Evolutionary conservation across 352 stramenopile species (phyloP).

Genomic region (Phytophthora multivora): DNA sequence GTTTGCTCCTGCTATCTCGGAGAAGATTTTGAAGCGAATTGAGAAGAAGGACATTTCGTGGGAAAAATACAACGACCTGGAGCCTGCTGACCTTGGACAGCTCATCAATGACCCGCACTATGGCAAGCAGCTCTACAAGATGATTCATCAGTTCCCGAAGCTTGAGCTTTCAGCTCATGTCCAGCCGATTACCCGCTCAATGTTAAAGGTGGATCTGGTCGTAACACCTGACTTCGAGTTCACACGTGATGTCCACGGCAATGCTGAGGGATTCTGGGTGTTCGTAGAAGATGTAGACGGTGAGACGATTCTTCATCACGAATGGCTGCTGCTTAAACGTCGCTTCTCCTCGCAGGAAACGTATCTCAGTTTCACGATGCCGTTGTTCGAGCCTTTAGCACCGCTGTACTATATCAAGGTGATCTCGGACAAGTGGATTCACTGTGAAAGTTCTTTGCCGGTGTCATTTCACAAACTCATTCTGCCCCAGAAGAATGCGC

Average conservation of each 20-base stretch:
- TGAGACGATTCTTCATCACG: slow-evolving; percentile 98
- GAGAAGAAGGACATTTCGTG: slow-evolving; percentile 99
- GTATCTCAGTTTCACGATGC: slow-evolving; percentile 95
- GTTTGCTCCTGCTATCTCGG: slow-evolving; percentile 93
- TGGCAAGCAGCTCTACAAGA: slow-evolving; percentile 97
- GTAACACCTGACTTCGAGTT: slow-evolving; percentile 98
- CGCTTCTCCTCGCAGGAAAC: slow-evolving; percentile 81
- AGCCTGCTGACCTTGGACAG: slow-evolving; percentile 96
- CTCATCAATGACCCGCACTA: slow-evolving; percentile 98
- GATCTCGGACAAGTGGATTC: slow-evolving; percentile 98
- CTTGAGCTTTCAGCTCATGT: slow-evolving; percentile 97
- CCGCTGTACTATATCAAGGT: slow-evolving; percentile 99
- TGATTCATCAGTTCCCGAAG: slow-evolving; percentile 99
- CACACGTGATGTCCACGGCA: slow-evolving; percentile 96
- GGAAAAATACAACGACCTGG: slow-evolving; percentile 98
- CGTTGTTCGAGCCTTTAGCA: slow-evolving; percentile 97
- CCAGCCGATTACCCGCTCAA: slow-evolving; percentile 98
- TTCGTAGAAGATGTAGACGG: slow-evolving; percentile 99
- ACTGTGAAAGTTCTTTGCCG: slow-evolving; percentile 95
- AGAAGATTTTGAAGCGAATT: slow-evolving; percentile 96
- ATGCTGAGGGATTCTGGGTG: slow-evolving; percentile 97
- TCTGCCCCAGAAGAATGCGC: slow-evolving; percentile 98
- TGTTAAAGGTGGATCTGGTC: slow-evolving; percentile 96
- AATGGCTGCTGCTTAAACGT: slow-evolving; percentile 95
- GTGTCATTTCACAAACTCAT: slow-evolving; percentile 99